Conservation (phyloP, 176 grass and related monocot genomes). For the Avena sativa region DNA sequence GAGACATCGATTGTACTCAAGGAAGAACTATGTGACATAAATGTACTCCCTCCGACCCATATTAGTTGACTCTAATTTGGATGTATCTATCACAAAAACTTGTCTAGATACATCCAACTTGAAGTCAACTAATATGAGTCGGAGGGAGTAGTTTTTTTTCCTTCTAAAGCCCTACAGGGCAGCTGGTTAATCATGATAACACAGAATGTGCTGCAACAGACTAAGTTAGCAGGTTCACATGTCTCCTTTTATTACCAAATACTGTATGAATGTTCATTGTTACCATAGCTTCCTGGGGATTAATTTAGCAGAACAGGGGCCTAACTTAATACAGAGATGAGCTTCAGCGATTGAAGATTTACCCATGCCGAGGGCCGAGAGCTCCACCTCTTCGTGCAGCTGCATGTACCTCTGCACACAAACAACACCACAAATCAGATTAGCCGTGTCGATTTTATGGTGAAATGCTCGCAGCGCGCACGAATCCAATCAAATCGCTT, state of each 20-base stretch:
- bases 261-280: neutral
- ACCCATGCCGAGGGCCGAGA: slow-evolving; percentile 92
- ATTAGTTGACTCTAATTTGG: no score
- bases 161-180: neutral
- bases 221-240: neutral
- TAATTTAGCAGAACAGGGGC: neutral
- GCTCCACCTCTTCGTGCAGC: slow-evolving; percentile 74
- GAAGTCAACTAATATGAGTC: no score
- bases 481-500: slow-evolving; percentile 30
- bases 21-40: neutral
- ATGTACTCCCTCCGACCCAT: neutral
- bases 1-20: neutral
- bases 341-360: slow-evolving; percentile 27
- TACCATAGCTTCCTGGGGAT: neutral
- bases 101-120: no score
- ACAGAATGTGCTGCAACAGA: neutral
- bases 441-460: neutral
- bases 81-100: no score
- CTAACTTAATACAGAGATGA: slow-evolving; percentile 16
- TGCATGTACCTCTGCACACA: slow-evolving; percentile 84
- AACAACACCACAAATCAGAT: slow-evolving; percentile 35
- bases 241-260: no score
- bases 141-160: no score
- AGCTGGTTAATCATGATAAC: neutral
- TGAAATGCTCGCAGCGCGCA: neutral